Evolutionary conservation across 2,329 filamentous ascomycete genomes (phyloP), one percentile per base, ranked within the genome.

Genomic region (Metarhizium sp.): DNA sequence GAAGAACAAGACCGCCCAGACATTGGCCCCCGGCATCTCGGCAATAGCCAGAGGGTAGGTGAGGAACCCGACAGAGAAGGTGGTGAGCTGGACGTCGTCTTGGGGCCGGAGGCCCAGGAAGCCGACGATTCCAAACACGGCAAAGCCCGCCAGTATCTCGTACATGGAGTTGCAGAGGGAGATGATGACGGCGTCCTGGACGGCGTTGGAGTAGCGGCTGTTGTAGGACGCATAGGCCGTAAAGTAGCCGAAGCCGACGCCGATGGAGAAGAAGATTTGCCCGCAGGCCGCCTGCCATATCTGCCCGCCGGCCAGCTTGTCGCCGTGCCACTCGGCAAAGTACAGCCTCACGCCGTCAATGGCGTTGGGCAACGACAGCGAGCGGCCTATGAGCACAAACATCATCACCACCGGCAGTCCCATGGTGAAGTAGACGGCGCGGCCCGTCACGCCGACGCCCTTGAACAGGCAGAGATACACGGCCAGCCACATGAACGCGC

Each of bases 401-500:
- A 78, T 78, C 14, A 78, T 78, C 53, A 80, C 62, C 14, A 49
- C 81, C 75, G 79, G 79, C 6, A 81, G 60, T 0, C 76, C 79
- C 77, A 82, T 81, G 1, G 78, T 81, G 61, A 79, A 71, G 61
- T 81, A 81, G 1, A 81, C 76, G 6, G 78, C 79, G 4, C 78
- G 73, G 2, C 78, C 79, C 0, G 77, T 80, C 43, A 79, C 63
- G 0, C 77, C 76, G 14, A 83, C 77, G 13, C 80, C 76, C 54
- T 77, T 77, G 63, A 80, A 80, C 59, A 81, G 79, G 56, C 77
- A 80, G 20, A 82, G 61, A 78, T 79, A 80, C 36, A 82, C 74
- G 5, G 80, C 53, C 60, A 81, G 77, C 78, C 78, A 80, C 55
- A 78, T 75, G 59, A 82, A 81, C 18, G 74, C 68, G 29, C 68